These are phyloP conservation scores for Cladophialophora immunda DNA, from an alignment of 2,329 filamentous ascomycete genomes.

Conservation along the genomic window DNA sequence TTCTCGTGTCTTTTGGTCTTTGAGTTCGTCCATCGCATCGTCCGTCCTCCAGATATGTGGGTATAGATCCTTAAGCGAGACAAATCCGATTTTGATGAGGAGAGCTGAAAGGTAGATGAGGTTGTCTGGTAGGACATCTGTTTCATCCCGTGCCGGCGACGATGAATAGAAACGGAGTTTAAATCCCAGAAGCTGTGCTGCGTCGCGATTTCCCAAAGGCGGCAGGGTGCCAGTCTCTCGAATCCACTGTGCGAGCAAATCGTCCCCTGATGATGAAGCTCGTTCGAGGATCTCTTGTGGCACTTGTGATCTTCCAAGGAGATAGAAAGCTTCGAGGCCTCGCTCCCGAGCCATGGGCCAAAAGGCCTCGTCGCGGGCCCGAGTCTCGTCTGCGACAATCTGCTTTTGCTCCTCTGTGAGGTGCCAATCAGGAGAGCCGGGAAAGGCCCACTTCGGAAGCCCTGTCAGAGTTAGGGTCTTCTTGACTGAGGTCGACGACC, in stretches of 20 bases:
- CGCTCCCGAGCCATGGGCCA: conserved; percentile 81
- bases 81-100: conserved; percentile 96
- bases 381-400: conserved; percentile 64
- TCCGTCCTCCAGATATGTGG: conserved; percentile 89
- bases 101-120: conserved; percentile 90
- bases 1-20: conserved; percentile 74
- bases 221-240: conserved; percentile 81
- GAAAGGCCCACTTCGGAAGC: conserved; percentile 86
- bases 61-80: conserved; percentile 89
- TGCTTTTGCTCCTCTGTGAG: conserved; percentile 74
- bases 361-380: conserved; percentile 75
- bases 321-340: conserved; percentile 86
- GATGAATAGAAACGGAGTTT: conserved; percentile 91
- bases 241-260: conserved; percentile 76
- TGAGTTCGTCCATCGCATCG: conserved; percentile 79
- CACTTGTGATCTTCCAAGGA: conserved; percentile 78
- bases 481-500: conserved; percentile 51
- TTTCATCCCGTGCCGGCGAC: conserved; percentile 75
- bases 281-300: conserved; percentile 64
- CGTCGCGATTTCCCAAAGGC: conserved; percentile 85
- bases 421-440: conserved; percentile 70
- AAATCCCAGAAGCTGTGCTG: conserved; percentile 94
- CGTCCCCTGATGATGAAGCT: conserved; percentile 53
- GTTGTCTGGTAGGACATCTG: conserved; percentile 86
- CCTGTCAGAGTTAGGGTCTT: conserved; percentile 55